Evolutionary conservation across 2,329 filamentous ascomycete species (phyloP).

Genomic region (Paraphoma sp.): DNA sequence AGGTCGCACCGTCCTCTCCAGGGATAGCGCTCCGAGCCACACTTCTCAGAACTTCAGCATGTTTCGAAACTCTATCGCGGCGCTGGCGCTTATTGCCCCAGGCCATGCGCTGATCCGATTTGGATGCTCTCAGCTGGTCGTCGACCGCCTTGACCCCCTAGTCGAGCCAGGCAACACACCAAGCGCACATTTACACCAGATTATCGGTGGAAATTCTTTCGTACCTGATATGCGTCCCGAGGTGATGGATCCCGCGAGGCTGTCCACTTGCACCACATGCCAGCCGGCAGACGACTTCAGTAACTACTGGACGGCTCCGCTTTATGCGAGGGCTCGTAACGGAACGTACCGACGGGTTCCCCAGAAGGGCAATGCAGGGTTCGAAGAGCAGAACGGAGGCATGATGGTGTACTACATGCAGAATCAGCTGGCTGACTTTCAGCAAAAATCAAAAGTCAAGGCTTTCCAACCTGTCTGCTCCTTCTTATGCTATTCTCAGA

Average conservation of each 20-base stretch:
- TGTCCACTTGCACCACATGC: conserved; percentile 36
- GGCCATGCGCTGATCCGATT: conserved; percentile 34
- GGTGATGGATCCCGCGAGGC: conserved; percentile 23
- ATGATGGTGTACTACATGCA: conserved; percentile 42
- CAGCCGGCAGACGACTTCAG: conserved; percentile 23
- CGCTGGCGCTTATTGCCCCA: conserved; percentile 22
- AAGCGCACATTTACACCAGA: conserved; percentile 34
- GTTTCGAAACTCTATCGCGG: conserved; percentile 18
- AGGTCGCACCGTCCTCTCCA: too few relatives aligned
- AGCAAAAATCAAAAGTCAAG: conserved; percentile 47
- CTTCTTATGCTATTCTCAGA: not conserved
- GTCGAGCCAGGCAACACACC: conserved; percentile 29
- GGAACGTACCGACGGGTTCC: conserved; percentile 34
- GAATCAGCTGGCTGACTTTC: conserved; percentile 31
- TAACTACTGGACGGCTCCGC: conserved; percentile 37
- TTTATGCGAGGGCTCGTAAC: conserved; percentile 32
- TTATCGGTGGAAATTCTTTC: conserved; percentile 37
- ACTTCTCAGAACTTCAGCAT: conserved; percentile 10
- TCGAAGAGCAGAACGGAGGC: conserved; percentile 33
- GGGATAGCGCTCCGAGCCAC: not conserved
- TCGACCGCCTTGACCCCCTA: conserved; percentile 35
- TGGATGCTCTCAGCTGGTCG: conserved; percentile 33
- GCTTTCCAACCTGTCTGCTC: conserved; percentile 47
- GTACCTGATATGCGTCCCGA: conserved; percentile 27
- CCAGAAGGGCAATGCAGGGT: conserved; percentile 32